Evolutionary conservation across 306 rosid species (phyloP), one percentile per base, ranked within the genome.

Genomic region (Gastrolobium villosum): DNA sequence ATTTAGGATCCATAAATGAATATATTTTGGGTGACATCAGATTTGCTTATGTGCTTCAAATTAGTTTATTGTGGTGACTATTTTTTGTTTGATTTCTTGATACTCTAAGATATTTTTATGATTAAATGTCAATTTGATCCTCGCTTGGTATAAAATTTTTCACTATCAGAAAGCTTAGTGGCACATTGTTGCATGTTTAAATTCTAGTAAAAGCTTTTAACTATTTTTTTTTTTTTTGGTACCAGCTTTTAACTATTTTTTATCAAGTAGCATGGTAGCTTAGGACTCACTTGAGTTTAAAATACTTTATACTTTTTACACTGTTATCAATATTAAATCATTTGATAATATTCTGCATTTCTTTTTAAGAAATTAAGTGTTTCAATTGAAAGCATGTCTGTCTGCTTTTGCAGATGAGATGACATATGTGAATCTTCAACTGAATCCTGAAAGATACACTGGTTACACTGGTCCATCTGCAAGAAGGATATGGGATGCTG

Each of bases 401-500:
- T 80, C 63, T 80, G 43, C 9, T 62, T 84, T 65, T 83, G 67
- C 88, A 93, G 99, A 85, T 75, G 99, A 93, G 84, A 86, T 95
- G 99, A 95, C 98, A 14, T 91, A 95, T 79, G 98, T 95, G 73
- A 95, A 95, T 79, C 99, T 93, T 75, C 98, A 83, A 82, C 82
- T 93, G 52, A 95, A 93, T 87, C 99, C 98, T 64, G 98, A 93
- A 88, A 85, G 99, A 75, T 95, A 87, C 83, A 95, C 99, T 2
- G 99, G 99, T 78, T 95, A 86, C 81, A 81, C 85, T 64, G 99
- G 98, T 66, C 94, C 96, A 77, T 95, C 97, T 75, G 98, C 99
- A 60, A 86, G 94, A 82, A 91, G 99, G 84, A 93, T 95, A 77
- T 91, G 99, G 99, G 98, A 92, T 79, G 92, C 96, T 71, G 62